Evolutionary conservation across 176 grass and related monocot species (phyloP), one percentile per base, ranked within the genome.

Genomic region (Musa beccarii): DNA sequence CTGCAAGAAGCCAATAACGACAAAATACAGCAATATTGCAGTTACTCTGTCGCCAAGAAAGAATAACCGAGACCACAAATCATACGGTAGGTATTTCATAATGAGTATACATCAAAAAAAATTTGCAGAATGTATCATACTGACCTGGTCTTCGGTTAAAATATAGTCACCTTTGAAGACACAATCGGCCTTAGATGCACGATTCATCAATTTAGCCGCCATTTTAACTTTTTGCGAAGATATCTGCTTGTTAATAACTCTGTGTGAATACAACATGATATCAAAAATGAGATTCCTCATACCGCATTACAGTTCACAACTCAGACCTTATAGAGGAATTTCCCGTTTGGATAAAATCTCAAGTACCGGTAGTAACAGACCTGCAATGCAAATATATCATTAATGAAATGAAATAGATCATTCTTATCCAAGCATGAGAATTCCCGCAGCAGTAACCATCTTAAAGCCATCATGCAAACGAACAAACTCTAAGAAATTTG

Each of bases 301-400:
- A 56, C 23, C 52, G 2, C 17, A 53, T 43, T 34, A 51, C 9
- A 43, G 8, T 50, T 34, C 76, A 49, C 8, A 29, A 3, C 26
- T 26, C 13, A 7, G 55, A 97, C 94, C 94, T 97, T 97, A 76
- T 92, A 97, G 14, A 97, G 86, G 75, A 97, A 97, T 59, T 91
- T 93, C 57, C 94, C 90, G 11, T 82, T 79, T 74, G 94, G 84
- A 79, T 89, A 97, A 89, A 93, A 89, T 85, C 94, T 93, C 74
- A 93, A 75, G 76, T 97, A 93, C 20, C 90, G 94, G 75, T 91
- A 93, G 81, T 97, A 93, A 61, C 94, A 93, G 73, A 91, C 94
- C 94, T 97, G 53, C 74, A 81, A 15, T 68, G 55, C 34, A 68
- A 59, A 4, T 71, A 66, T 25, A 56, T 15, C 20, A 23, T 28